phyloP scores from a whole-genome alignment of 1,284 basidiomycete species.

The Malassezia sympodialis region DNA sequence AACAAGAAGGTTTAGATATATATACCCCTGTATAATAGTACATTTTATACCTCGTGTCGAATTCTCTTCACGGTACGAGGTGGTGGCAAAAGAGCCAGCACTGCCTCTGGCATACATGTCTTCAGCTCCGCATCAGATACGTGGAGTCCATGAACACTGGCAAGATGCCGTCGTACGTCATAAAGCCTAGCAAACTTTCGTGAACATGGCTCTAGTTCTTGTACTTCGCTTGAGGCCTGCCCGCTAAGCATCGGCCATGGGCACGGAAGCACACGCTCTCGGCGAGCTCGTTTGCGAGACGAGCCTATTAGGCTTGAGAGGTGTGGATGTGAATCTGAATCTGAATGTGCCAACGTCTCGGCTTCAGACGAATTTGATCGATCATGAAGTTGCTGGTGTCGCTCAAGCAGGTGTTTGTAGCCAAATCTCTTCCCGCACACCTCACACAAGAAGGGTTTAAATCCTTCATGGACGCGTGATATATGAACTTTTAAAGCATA shows the following conservation, averaged over 20 bases:
- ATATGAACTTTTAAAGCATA: slow-evolving; percentile 10
- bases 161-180: slow-evolving; percentile 15
- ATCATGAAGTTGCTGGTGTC: not conserved
- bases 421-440: slow-evolving; percentile 10
- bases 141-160: slow-evolving; percentile 7
- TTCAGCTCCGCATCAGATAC: slow-evolving; percentile 9
- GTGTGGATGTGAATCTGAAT: not conserved
- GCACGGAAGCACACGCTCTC: slow-evolving; percentile 3
- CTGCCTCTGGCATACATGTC: not conserved
- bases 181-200: slow-evolving; percentile 11
- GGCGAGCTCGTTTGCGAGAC: not conserved
- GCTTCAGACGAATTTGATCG: not conserved
- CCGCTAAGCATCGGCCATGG: not conserved
- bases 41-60: not conserved
- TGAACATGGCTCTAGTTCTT: not conserved
- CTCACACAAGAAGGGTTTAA: slow-evolving; percentile 8
- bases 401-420: slow-evolving; percentile 12
- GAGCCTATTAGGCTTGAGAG: not conserved
- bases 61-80: slow-evolving; percentile 6
- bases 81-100: slow-evolving; percentile 2
- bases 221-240: not conserved
- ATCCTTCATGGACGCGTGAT: slow-evolving; percentile 1
- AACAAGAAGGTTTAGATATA: not conserved
- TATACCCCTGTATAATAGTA: slow-evolving; percentile 1
- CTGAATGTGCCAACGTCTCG: not conserved